These are phyloP conservation scores for Astrothelium subdiscretum DNA, from an alignment of 495 filamentous ascomycete species.

Conservation along the genomic window DNA sequence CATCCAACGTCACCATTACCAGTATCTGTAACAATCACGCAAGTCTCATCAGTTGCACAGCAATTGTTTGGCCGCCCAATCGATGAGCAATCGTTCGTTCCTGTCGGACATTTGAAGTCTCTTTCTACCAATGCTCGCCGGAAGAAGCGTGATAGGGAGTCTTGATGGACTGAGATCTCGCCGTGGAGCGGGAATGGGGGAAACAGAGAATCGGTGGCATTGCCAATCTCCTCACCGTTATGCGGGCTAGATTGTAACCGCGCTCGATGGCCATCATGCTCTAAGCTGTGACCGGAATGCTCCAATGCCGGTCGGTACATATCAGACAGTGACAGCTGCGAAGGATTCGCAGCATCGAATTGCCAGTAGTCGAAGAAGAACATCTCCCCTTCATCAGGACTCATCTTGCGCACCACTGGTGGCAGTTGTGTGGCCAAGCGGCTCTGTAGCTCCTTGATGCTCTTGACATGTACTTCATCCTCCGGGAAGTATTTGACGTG, in stretches of 20 bases:
- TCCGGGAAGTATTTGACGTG: constrained; percentile 34
- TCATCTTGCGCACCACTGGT: constrained; percentile 61
- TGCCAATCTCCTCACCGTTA: neutral
- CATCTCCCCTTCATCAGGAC: constrained; percentile 69
- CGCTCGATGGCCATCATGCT: neutral
- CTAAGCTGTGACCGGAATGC: neutral
- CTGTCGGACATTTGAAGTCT: constrained; percentile 64
- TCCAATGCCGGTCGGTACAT: neutral
- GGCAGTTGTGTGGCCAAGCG: constrained; percentile 25
- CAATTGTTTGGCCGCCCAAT: constrained; percentile 69
- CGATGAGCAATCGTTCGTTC: constrained; percentile 51
- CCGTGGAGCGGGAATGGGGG: constrained; percentile 32
- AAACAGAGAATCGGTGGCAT: constrained; percentile 16
- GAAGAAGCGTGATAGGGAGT: constrained; percentile 8
- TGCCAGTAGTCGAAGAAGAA: constrained; percentile 60
- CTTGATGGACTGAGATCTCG: neutral
- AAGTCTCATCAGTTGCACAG: constrained; percentile 55
- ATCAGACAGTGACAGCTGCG: neutral
- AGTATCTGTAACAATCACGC: constrained; percentile 59
- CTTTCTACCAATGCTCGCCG: constrained; percentile 26
- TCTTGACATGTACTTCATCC: constrained; percentile 25
- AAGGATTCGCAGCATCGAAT: constrained; percentile 24
- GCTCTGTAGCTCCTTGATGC: constrained; percentile 25
- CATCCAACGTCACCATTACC: constrained; percentile 74
- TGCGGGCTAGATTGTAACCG: neutral